Conservation (phyloP, 495 filamentous ascomycete genomes). For the Niebla homalea region DNA sequence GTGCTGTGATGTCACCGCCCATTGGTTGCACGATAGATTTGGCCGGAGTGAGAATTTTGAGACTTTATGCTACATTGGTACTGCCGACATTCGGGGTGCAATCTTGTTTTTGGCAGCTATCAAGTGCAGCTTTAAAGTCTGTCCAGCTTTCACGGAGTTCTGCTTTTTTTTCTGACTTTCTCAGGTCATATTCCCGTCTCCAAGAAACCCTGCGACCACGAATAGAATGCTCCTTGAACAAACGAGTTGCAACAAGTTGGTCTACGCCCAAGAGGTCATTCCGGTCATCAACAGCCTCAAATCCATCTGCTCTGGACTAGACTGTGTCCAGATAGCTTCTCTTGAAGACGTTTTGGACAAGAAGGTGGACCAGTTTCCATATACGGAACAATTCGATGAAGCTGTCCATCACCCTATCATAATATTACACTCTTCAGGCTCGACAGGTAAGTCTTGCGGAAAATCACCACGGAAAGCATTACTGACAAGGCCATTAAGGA, state of each 20-base stretch:
- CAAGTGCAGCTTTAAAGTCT: conserved; percentile 24
- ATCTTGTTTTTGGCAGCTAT: conserved; percentile 22
- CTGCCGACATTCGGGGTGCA: conserved; percentile 19
- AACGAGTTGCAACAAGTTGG: conserved; percentile 15
- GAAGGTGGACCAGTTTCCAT: conserved; percentile 7
- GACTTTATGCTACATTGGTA: conserved; percentile 22
- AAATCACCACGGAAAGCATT: background rate
- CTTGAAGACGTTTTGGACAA: conserved; percentile 9
- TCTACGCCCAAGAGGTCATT: conserved; percentile 7
- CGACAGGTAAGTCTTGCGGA: conserved; percentile 9
- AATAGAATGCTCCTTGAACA: conserved; percentile 13
- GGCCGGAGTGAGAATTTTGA: conserved; percentile 21
- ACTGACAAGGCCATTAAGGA: conserved; percentile 1
- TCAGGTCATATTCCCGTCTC: conserved; percentile 15
- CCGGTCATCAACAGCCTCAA: background rate
- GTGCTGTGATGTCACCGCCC: conserved; percentile 16
- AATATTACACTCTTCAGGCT: conserved; percentile 17
- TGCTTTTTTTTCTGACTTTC: background rate
- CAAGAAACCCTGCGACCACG: conserved; percentile 10
- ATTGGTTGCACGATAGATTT: conserved; percentile 18
- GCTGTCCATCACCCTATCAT: conserved; percentile 15
- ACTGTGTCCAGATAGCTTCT: background rate
- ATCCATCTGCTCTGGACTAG: background rate
- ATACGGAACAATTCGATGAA: conserved; percentile 1
- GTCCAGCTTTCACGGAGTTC: background rate